Conservation (phyloP, 495 filamentous ascomycete genomes). For the Hypoxylon crocopeplum region DNA sequence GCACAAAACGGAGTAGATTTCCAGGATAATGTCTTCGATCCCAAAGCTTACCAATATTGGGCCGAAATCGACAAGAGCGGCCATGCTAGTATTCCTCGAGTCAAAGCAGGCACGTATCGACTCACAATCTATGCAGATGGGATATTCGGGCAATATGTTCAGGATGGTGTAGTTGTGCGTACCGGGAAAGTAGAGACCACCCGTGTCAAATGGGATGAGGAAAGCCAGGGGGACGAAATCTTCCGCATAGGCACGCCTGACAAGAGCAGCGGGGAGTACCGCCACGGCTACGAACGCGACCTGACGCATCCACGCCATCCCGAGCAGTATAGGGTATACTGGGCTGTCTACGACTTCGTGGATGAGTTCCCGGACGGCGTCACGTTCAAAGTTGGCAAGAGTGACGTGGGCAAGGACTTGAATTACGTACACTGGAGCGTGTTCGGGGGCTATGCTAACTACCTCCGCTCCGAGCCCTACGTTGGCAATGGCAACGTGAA, state of each 20-base stretch:
- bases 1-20: constrained; percentile 59
- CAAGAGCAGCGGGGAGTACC: constrained; percentile 62
- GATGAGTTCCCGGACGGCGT: constrained; percentile 59
- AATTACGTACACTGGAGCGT: constrained; percentile 65
- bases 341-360: constrained; percentile 60
- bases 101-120: constrained; percentile 60
- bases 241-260: constrained; percentile 63
- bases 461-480: constrained; percentile 29
- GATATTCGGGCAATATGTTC: constrained; percentile 60
- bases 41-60: constrained; percentile 64
- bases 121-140: constrained; percentile 64
- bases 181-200: constrained; percentile 43
- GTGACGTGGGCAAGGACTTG: constrained; percentile 50
- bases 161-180: constrained; percentile 51
- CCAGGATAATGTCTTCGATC: constrained; percentile 62
- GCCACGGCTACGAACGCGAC: constrained; percentile 54
- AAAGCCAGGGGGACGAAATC: constrained; percentile 58
- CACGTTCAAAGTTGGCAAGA: constrained; percentile 58
- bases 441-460: constrained; percentile 54
- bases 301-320: constrained; percentile 53
- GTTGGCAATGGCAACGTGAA: constrained; percentile 53
- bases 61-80: constrained; percentile 56
- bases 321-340: constrained; percentile 60
- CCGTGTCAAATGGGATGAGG: constrained; percentile 53
- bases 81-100: constrained; percentile 52